These are phyloP conservation scores for Xylaria hypoxylon DNA, from an alignment of 2,329 filamentous ascomycete species.

Conservation along the genomic window DNA sequence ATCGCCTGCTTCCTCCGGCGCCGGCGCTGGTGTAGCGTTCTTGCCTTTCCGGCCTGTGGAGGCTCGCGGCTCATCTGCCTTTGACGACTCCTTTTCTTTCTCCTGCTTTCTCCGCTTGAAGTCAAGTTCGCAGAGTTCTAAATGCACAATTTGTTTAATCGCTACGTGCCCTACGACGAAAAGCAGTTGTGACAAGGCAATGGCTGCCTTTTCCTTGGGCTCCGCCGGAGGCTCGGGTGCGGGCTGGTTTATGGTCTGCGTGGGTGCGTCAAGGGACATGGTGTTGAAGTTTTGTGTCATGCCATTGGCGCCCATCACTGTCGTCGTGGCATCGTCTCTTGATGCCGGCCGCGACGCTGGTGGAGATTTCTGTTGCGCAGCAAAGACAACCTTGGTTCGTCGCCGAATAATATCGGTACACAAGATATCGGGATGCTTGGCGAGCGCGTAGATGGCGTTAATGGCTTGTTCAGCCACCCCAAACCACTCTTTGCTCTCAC, in stretches of 20 bases:
- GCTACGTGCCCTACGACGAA: conserved; percentile 97
- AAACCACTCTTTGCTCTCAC: conserved; percentile 95
- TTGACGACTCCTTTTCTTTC: conserved; percentile 75
- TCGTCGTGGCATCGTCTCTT: conserved; percentile 56
- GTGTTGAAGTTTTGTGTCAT: conserved; percentile 52
- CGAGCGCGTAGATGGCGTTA: conserved; percentile 91
- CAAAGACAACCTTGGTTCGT: conserved; percentile 86
- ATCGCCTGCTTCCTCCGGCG: conserved; percentile 77
- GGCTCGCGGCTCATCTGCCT: conserved; percentile 52
- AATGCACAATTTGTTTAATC: conserved; percentile 98
- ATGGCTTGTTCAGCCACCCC: conserved; percentile 97
- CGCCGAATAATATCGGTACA: conserved; percentile 91
- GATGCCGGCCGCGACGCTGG: conserved; percentile 61
- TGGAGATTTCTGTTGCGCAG: conserved; percentile 55
- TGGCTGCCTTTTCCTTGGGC: conserved; percentile 74
- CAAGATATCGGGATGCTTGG: conserved; percentile 92
- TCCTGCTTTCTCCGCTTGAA: conserved; percentile 97
- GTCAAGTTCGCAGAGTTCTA: conserved; percentile 96
- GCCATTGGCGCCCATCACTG: conserved; percentile 50
- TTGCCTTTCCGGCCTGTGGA: conserved; percentile 50
- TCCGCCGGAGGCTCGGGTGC: conserved; percentile 53
- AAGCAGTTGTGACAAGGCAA: conserved; percentile 87
- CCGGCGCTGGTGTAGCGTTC: conserved; percentile 55
- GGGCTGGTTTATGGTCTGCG: conserved; percentile 48
- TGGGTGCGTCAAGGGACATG: conserved; percentile 49